Evolutionary conservation across 2,329 filamentous ascomycete species (phyloP).

Genomic region (Hypoxylon sp.): DNA sequence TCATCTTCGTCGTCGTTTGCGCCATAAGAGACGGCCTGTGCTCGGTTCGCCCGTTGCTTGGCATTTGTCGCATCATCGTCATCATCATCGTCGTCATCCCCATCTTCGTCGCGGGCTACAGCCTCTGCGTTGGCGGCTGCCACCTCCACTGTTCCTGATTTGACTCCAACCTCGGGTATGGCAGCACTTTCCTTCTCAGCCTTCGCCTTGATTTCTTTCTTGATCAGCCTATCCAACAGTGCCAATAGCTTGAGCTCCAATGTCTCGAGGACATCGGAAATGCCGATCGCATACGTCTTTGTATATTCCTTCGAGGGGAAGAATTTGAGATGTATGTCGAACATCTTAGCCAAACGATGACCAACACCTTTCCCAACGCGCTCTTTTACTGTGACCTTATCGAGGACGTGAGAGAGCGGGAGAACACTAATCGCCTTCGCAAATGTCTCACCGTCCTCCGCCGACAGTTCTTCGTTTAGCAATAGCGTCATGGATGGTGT

Average conservation of each 20-base stretch:
- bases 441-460: conserved; percentile 77
- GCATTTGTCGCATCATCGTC: conserved; percentile 80
- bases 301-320: conserved; percentile 87
- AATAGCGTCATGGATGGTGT: conserved; percentile 91
- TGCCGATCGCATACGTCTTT: conserved; percentile 82
- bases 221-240: conserved; percentile 73
- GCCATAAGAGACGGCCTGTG: conserved; percentile 87
- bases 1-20: conserved; percentile 93
- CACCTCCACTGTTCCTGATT: conserved; percentile 62
- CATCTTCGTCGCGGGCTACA: conserved; percentile 60
- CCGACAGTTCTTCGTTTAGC: conserved; percentile 75
- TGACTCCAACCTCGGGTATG: conserved; percentile 75
- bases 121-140: conserved; percentile 51
- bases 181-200: conserved; percentile 71
- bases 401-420: conserved; percentile 82
- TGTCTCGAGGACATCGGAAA: conserved; percentile 78
- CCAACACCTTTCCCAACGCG: conserved; percentile 75
- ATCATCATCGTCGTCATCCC: conserved; percentile 75
- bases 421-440: conserved; percentile 91
- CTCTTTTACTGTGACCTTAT: conserved; percentile 83
- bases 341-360: conserved; percentile 80
- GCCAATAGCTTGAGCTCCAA: conserved; percentile 84
- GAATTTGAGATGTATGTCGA: conserved; percentile 81
- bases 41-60: conserved; percentile 78
- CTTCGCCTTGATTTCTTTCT: conserved; percentile 86